phyloP scores from a whole-genome alignment of 169 alveolate genomes.

The Eimeria falciformis region DNA sequence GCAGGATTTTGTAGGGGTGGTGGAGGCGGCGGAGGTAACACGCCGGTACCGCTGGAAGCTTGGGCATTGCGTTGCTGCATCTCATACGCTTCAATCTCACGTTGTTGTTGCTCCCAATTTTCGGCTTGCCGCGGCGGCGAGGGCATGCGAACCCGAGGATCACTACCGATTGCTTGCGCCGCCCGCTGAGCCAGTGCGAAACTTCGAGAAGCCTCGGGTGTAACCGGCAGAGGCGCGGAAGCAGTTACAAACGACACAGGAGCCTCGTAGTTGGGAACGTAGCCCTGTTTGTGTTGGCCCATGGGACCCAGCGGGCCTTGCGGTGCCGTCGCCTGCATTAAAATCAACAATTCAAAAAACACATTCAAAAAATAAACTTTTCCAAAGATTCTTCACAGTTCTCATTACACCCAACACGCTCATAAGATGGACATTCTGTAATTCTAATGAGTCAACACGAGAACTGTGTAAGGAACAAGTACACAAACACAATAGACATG shows the following conservation, averaged over 20 bases:
- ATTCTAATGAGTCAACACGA: too few species aligned
- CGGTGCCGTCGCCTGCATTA: constrained; percentile 21
- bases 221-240: background rate
- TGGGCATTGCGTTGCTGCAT: constrained; percentile 37
- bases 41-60: constrained; percentile 8
- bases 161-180: constrained; percentile 46
- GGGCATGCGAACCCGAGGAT: constrained; percentile 54
- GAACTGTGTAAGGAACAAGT: too few species aligned
- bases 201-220: constrained; percentile 56
- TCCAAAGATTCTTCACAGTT: background rate
- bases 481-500: too few species aligned
- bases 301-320: constrained; percentile 59
- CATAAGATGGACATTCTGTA: too few species aligned
- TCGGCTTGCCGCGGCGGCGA: constrained; percentile 53
- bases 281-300: constrained; percentile 51
- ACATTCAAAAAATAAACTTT: background rate
- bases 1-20: background rate
- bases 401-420: too few species aligned
- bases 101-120: constrained; percentile 64
- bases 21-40: background rate
- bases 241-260: constrained; percentile 62
- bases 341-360: background rate
- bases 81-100: constrained; percentile 52
- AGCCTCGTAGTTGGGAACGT: constrained; percentile 25
- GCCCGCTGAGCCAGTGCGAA: constrained; percentile 60